A percentile compares a stretch with the other conserved stretches of the same genome.
These are phyloP conservation scores for Bipolaris oryzae DNA, from an alignment of 2,329 filamentous ascomycete species.

Conservation along the genomic window DNA sequence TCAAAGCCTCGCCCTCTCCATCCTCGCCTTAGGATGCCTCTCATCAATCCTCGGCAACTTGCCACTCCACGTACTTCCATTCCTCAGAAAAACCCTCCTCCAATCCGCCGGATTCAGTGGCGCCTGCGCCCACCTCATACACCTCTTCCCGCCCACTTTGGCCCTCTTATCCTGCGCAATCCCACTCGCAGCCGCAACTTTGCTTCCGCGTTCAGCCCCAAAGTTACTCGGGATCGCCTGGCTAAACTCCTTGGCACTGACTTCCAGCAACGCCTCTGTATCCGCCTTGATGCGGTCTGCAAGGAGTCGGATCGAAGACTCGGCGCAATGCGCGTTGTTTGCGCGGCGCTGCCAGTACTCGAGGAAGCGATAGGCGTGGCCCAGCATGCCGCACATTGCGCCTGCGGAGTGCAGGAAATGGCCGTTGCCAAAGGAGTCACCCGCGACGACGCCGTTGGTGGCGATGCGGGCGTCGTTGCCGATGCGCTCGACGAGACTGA, in stretches of 20 bases:
- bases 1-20: conserved; percentile 5
- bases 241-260: conserved; percentile 28
- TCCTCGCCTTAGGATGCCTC: conserved; percentile 11
- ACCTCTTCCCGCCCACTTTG: conserved; percentile 9
- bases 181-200: conserved; percentile 21
- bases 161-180: conserved; percentile 18
- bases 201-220: conserved; percentile 17
- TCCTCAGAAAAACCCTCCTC: conserved; percentile 23
- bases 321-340: conserved; percentile 12
- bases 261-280: conserved; percentile 20
- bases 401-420: conserved; percentile 24
- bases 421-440: conserved; percentile 25
- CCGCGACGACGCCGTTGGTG: conserved; percentile 21
- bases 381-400: conserved; percentile 27
- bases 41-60: conserved; percentile 17
- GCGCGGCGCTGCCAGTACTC: conserved; percentile 23
- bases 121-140: conserved; percentile 15
- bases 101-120: conserved; percentile 25
- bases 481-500: conserved; percentile 25
- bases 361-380: conserved; percentile 22
- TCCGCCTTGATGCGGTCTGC: conserved; percentile 24
- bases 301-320: conserved; percentile 17
- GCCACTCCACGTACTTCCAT: conserved; percentile 19
- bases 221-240: conserved; percentile 26
- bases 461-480: conserved; percentile 19